Conservation (phyloP, 805 yeast genomes). For the Debaryomyces tyrocola region DNA sequence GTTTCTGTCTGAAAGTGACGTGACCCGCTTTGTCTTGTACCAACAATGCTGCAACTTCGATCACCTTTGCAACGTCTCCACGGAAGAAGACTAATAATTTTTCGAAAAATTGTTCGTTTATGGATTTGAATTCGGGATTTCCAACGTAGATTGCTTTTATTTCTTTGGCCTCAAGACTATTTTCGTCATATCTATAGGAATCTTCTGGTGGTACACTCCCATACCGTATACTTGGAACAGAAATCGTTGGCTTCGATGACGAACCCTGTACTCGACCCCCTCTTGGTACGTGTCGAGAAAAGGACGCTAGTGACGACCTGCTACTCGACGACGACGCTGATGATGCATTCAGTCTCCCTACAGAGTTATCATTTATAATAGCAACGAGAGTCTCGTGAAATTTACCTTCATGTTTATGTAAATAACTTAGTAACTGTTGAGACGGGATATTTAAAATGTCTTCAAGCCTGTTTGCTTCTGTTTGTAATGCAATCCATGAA, state of each 20-base stretch:
- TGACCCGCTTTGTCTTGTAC: slow-evolving; percentile 27
- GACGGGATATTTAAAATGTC: slow-evolving; percentile 16
- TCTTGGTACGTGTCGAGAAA: slow-evolving; percentile 1
- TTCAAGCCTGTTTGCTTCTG: slow-evolving; percentile 17
- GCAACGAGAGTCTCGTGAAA: slow-evolving; percentile 34
- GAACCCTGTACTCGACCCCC: slow-evolving; percentile 37
- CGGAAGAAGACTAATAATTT: slow-evolving; percentile 40
- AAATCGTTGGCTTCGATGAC: neutral
- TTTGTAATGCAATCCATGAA: slow-evolving; percentile 13
- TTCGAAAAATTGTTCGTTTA: slow-evolving; percentile 41
- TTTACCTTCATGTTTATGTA: slow-evolving; percentile 27
- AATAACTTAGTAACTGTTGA: slow-evolving; percentile 13
- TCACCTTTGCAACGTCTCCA: slow-evolving; percentile 43
- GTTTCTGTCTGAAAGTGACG: slow-evolving; percentile 16
- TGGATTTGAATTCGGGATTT: slow-evolving; percentile 30
- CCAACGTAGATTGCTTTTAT: slow-evolving; percentile 30
- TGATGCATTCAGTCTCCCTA: neutral
- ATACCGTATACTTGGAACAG: neutral
- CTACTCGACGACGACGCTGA: neutral
- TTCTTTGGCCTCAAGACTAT: slow-evolving; percentile 27
- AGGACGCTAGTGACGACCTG: neutral
- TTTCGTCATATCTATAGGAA: slow-evolving; percentile 1
- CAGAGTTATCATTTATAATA: slow-evolving; percentile 21
- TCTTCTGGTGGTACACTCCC: neutral
- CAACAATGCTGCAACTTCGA: slow-evolving; percentile 32